Base-by-base conservation (phyloP, 768 basidiomycete genomes). In the Lentinula raphanica region DNA sequence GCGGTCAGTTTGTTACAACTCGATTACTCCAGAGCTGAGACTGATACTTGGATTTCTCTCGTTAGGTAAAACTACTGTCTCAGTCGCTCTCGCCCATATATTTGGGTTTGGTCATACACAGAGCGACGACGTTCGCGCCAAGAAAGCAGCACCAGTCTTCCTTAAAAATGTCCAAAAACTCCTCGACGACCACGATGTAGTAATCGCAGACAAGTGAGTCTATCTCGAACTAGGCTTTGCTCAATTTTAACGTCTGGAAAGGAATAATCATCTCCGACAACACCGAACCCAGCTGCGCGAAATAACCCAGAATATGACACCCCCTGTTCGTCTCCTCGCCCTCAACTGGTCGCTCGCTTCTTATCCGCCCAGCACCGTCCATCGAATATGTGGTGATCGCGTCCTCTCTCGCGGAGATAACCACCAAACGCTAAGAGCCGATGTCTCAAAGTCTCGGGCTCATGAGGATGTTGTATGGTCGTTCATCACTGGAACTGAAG, bases 51-150 rank as follows among this genome's bases (percentile, higher is more conserved):
- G n/a, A n/a, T n/a, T 23, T 15, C 27, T 31, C 9, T n/a, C 25
- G 19, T n/a, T 64, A 93, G 93, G 94, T 28, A 98, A 98, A 76
- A 98, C 95, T 0, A 73, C 90, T 0, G 78, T 98, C 12, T 79
- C 90, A 0, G 76, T 97, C 17, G 93, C 92, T 1, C 80, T 98
- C 17, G 63, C 78, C 2, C 79, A 87, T 54, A 79, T 99, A 2
- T 98, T 95, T 65, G 82, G 79, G 0, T 96, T 93, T 59, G 94
- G 81, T 1, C 97, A 98, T 68, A 93, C 91, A 0, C 97, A 98
- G 68, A 92, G 89, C 65, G 97, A 99, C 68, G 92, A 98, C 66
- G 80, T 98, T 3, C 75, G 78, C 39, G 79, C 69, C 36, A 98
- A 94, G 73, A 93, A 87, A 68, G 54, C 88, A 1, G 92, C 79